Conservation (phyloP, 495 filamentous ascomycete genomes). For the Delitschia confertaspora region DNA sequence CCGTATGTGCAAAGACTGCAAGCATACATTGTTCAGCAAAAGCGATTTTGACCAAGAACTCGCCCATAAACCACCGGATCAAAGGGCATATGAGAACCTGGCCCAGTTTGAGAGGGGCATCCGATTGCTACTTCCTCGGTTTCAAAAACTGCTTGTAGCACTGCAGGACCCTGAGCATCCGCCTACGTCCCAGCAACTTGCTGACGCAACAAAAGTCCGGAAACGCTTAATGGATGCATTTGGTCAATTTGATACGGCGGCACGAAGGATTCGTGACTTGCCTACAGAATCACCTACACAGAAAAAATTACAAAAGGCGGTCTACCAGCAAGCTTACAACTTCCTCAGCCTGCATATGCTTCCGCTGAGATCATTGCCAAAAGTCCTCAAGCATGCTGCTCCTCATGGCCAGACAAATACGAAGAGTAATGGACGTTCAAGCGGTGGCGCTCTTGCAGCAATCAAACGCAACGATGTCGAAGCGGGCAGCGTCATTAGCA, state of each 20-base stretch:
- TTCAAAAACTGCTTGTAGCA: constrained; percentile 66
- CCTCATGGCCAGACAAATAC: constrained; percentile 34
- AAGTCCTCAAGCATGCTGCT: constrained; percentile 63
- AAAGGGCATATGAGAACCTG: constrained; percentile 77
- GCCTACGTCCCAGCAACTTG: constrained; percentile 63
- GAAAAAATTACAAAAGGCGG: constrained; percentile 65
- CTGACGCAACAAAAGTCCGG: constrained; percentile 82
- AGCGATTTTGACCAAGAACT: constrained; percentile 71
- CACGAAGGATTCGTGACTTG: constrained; percentile 71
- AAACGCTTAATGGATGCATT: constrained; percentile 89
- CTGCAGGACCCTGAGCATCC: constrained; percentile 65
- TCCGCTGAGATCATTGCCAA: constrained; percentile 76
- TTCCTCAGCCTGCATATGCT: constrained; percentile 92
- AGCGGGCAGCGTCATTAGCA: constrained; percentile 32
- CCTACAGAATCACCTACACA: constrained; percentile 66
- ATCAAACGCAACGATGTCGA: constrained; percentile 56
- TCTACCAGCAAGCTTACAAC: constrained; percentile 72
- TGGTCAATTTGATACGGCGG: constrained; percentile 77
- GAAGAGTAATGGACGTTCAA: constrained; percentile 34
- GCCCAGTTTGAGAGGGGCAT: constrained; percentile 87
- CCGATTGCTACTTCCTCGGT: constrained; percentile 70
- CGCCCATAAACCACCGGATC: constrained; percentile 59
- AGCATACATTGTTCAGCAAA: constrained; percentile 70
- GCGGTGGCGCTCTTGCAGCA: constrained; percentile 46
- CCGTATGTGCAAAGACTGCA: constrained; percentile 87